A percentile compares a stretch with the other conserved stretches of the same genome.
phyloP scores from a whole-genome alignment of 2,329 filamentous ascomycete species.

The Aspergillus puulaauensis region DNA sequence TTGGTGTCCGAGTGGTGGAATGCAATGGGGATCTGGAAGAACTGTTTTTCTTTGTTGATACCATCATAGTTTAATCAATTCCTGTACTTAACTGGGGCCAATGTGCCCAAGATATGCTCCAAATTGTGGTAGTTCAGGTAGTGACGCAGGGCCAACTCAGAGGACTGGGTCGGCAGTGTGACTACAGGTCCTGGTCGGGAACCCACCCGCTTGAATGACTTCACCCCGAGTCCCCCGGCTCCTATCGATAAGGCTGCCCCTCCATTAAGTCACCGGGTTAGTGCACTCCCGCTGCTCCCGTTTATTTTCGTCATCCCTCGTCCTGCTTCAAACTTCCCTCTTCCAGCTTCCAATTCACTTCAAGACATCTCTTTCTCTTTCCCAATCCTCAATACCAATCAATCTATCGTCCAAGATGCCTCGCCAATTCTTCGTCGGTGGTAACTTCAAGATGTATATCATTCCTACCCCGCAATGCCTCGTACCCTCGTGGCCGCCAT shows the following conservation, averaged over 20 bases:
- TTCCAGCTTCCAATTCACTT: conserved; percentile 4
- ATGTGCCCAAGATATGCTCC: not conserved
- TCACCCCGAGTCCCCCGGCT: not conserved
- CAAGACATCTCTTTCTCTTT: conserved; percentile 1
- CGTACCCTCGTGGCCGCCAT: conserved; percentile 15
- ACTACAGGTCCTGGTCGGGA: not conserved
- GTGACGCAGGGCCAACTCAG: conserved; percentile 11
- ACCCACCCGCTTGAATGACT: not conserved
- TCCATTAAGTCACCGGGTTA: conserved; percentile 8
- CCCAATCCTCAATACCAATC: conserved; percentile 9
- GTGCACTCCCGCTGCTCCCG: conserved; percentile 6
- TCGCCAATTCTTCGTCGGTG: conserved; percentile 96
- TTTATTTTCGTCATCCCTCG: conserved; percentile 17
- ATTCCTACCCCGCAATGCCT: conserved; percentile 26
- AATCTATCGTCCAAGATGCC: conserved; percentile 64
- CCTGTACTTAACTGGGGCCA: not conserved
- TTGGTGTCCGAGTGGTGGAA: not conserved
- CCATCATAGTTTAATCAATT: not conserved
- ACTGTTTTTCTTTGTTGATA: not conserved
- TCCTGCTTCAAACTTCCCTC: conserved; percentile 4
- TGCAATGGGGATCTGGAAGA: not conserved
- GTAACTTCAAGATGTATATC: conserved; percentile 98
- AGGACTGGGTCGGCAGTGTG: not conserved
- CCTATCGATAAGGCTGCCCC: conserved; percentile 26
- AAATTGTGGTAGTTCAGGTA: not conserved